Base-by-base conservation (phyloP, 805 yeast genomes). In the Myxozyma neglecta region DNA sequence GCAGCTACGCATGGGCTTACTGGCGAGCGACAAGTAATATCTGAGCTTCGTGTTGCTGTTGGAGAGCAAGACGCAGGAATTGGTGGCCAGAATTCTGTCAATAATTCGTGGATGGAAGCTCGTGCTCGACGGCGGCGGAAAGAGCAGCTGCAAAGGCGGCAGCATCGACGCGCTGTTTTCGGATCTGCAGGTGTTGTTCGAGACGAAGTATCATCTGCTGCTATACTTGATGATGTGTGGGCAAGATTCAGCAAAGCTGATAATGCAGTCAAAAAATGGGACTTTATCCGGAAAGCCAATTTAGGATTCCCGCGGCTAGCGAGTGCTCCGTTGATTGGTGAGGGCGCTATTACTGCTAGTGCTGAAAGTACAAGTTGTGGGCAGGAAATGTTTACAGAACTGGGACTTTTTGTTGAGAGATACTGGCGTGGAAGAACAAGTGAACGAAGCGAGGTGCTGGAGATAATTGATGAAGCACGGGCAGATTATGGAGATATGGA, bases 1-100 rank as follows among this genome's bases (percentile, higher is more conserved):
- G 46, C 43, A n/a, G 57, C 51, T n/a, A 59, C 62, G 29, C 40
- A 8, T 39, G 57, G 45, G 32, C 36, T 47, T 11, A 64, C 42
- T 32, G 59, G 52, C 36, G 63, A 50, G 53, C 53, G 60, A 24
- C 39, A 39, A 50, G 18, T 51, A 18, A 44, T 45, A 44, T 37
- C 55, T 3, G 55, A 51, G 10, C 46, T 51, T 36, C 55, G 55
- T 6, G 34, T 51, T 13, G 55, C 37, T 1, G 46, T 37, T 13
- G 53, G 53, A 24, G 53, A 36, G 44, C 9, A 18, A 11, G 44
- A 18, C n/a, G 37, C 43, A 3, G 59, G 13, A 2, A 36, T 56
- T 9, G 59, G 59, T 2, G 46, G 54, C 18, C 34, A 16, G 14
- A 56, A 56, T 43, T 47, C 53, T 13, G 59, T 43, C 36, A 56